Conservation (phyloP, 1,284 basidiomycete species). For the Fistulina hepatica region DNA sequence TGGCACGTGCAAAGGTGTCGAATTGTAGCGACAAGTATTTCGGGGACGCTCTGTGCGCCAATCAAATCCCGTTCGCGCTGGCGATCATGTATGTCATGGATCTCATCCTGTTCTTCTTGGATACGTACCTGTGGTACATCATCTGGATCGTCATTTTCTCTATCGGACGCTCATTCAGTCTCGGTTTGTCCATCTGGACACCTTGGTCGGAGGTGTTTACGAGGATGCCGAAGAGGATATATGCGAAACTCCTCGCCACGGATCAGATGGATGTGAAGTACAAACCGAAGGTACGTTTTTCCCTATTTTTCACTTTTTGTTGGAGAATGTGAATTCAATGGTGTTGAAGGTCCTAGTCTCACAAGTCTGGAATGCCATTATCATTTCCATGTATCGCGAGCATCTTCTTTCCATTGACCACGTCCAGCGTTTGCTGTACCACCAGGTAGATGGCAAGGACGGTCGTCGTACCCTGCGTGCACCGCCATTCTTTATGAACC, state of each 20-base stretch:
- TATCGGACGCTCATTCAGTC: slow-evolving; percentile 77
- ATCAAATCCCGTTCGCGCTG: slow-evolving; percentile 85
- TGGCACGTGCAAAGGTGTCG: slow-evolving; percentile 85
- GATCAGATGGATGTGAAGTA: slow-evolving; percentile 96
- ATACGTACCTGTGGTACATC: slow-evolving; percentile 95
- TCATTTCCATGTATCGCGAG: slow-evolving; percentile 98
- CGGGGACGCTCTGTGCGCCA: slow-evolving; percentile 67
- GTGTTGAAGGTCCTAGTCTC: slow-evolving; percentile 72
- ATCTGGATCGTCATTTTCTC: slow-evolving; percentile 96
- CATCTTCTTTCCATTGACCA: slow-evolving; percentile 92
- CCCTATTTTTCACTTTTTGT: slow-evolving; percentile 2
- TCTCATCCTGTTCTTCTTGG: slow-evolving; percentile 88
- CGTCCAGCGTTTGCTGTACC: slow-evolving; percentile 88
- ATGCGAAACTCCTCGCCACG: slow-evolving; percentile 89
- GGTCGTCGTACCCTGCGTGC: slow-evolving; percentile 85
- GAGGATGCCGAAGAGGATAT: slow-evolving; percentile 91
- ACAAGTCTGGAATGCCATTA: slow-evolving; percentile 96
- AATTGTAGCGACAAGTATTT: slow-evolving; percentile 78
- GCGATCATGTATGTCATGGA: slow-evolving; percentile 98
- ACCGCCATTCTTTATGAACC: slow-evolving; percentile 92
- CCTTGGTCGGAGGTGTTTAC: slow-evolving; percentile 95
- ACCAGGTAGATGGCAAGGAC: slow-evolving; percentile 81
- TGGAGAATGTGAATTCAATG: slow-evolving; percentile 4
- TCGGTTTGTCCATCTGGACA: slow-evolving; percentile 94
- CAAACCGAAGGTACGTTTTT: slow-evolving; percentile 78